A percentile compares a stretch with the other conserved stretches of the same genome.
Evolutionary conservation across 148 eudicot species (phyloP).

Genomic region (Persicaria tinctoria): DNA sequence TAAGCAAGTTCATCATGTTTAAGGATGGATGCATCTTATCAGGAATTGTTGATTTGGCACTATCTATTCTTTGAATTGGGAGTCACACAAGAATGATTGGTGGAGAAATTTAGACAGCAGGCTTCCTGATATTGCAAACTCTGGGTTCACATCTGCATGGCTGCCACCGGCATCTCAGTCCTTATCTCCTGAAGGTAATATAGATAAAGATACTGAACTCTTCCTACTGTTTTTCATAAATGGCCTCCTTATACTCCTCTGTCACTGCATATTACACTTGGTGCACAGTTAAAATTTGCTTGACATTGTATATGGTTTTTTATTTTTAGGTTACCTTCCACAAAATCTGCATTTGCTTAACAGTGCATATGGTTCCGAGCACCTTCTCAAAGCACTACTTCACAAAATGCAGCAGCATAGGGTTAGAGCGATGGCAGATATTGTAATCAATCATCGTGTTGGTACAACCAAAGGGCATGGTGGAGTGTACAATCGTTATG

Average conservation of each 20-base stretch:
- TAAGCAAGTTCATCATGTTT: background rate
- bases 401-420: conserved; percentile 64
- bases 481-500: conserved; percentile 86
- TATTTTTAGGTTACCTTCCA: conserved; percentile 74
- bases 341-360: conserved; percentile 81
- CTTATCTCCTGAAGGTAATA: conserved; percentile 63
- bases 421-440: conserved; percentile 92
- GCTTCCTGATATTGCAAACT: conserved; percentile 68
- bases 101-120: conserved; percentile 67
- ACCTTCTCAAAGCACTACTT: conserved; percentile 56
- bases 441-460: conserved; percentile 81
- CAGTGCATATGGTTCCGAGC: conserved; percentile 81
- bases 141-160: conserved; percentile 92
- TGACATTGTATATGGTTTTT: background rate
- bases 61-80: conserved; percentile 65
- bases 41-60: background rate
- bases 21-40: background rate
- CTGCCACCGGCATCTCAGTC: conserved; percentile 82
- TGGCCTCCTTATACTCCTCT: background rate
- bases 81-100: conserved; percentile 85
- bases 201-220: too few species aligned
- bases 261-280: background rate
- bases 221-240: background rate
- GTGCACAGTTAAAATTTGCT: background rate
- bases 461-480: conserved; percentile 76